Evolutionary conservation across 495 filamentous ascomycete genomes (phyloP), one percentile per base, ranked within the genome.

Genomic region (Usnea hakonensis): DNA sequence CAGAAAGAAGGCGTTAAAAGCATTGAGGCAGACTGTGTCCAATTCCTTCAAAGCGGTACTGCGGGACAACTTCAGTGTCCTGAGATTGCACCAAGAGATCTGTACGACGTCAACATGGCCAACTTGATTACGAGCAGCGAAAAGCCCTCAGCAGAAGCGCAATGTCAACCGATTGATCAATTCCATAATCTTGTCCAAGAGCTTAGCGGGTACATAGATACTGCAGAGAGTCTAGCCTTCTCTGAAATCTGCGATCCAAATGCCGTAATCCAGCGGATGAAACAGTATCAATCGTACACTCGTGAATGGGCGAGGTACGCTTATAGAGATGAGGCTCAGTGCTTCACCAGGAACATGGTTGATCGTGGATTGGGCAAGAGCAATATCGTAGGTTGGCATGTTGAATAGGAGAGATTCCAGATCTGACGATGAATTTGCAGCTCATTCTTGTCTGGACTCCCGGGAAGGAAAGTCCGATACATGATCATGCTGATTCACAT

Each of bases 401-500:
- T n/a, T 9, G 23, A 36, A 21, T 11, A 1, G 28, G 32, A 28
- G 32, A 19, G 1, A 30, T 8, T 26, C 23, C 17, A 40, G 40
- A 53, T 40, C 46, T 46, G 53, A 58, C 44, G 8, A 44, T 35
- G 13, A n/a, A 26, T 58, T 60, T 33, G 68, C 71, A 93, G 84
- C 80, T 96, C 54, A 83, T 97, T 23, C 81, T 97, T 14, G 92
- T 96, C n/a, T 97, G 92, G 92, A 87, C 81, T 16, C 92, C 92
- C 23, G 88, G 90, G n/a, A 90, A 90, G 73, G 83, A 83, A 26
- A 91, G 86, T 69, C 84, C 84, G 1, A 88, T 96, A 63, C 92
- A 97, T 73, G 92, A 97, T 69, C 90, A 94, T 72, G 88, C 89
- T 64, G 85, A 90, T 68, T 87, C 90, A 30, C 89, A 92, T 68